These are phyloP conservation scores for Piper longum DNA, from an alignment of 164 flowering plant genomes.

Conservation along the genomic window DNA sequence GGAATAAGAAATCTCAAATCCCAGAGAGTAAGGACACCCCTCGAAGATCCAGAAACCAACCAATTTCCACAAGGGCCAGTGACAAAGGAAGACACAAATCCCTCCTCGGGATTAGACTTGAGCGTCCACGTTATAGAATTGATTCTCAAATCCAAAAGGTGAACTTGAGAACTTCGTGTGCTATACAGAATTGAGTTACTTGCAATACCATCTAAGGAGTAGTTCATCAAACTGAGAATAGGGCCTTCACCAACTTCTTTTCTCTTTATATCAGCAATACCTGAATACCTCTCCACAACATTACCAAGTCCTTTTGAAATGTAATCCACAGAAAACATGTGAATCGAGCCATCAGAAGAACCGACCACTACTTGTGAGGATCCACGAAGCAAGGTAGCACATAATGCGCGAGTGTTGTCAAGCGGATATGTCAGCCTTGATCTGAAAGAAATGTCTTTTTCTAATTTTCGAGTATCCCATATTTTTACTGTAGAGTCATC, in stretches of 20 bases:
- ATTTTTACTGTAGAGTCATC: constrained; percentile 96
- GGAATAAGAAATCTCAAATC: constrained; percentile 90
- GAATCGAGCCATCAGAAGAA: constrained; percentile 73
- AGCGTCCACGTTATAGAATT: constrained; percentile 50
- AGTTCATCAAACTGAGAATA: constrained; percentile 52
- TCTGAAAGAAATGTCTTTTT: constrained; percentile 93
- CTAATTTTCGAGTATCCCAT: constrained; percentile 91
- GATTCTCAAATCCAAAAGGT: constrained; percentile 81
- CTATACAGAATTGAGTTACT: constrained; percentile 71
- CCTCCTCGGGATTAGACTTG: constrained; percentile 74
- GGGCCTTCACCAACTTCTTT: constrained; percentile 78
- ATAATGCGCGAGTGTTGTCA: constrained; percentile 79
- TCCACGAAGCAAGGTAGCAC: constrained; percentile 65
- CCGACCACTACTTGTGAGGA: constrained; percentile 84
- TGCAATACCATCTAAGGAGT: constrained; percentile 36
- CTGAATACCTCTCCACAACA: constrained; percentile 90
- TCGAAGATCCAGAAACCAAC: constrained; percentile 96
- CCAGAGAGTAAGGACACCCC: constrained; percentile 95
- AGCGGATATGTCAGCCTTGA: constrained; percentile 85
- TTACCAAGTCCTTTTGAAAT: constrained; percentile 75
- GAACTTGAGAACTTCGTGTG: constrained; percentile 77
- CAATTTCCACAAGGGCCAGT: constrained; percentile 83
- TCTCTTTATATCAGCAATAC: constrained; percentile 74
- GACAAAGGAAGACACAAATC: constrained; percentile 67
- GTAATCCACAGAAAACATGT: constrained; percentile 80